Base-by-base conservation (phyloP, 768 basidiomycete genomes). In the Hydnum rufescens region DNA sequence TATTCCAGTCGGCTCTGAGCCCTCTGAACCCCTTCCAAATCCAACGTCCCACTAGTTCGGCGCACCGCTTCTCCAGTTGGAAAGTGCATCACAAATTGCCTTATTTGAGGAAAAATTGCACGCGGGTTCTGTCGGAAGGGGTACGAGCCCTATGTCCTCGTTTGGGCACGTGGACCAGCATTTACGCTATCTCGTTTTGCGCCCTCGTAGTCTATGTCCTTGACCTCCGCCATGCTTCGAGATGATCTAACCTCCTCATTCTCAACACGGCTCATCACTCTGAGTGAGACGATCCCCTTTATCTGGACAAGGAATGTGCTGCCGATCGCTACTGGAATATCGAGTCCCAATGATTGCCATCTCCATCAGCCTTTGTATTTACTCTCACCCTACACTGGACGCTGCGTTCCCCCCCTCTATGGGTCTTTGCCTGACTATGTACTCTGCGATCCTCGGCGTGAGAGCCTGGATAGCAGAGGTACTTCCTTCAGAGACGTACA, bases 81-180 rank as follows among this genome's bases (percentile, higher is more conserved):
- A n/a, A 62, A 77, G 32, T 74, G 80, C 16, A 70, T 80, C 0
- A 78, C 71, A 13, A 77, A 80, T 82, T 34, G 82, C 83, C 0
- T 75, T 79, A 28, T 87, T 85, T 54, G 84, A 78, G 56, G 71
- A 73, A 54, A 70, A 67, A 53, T 68, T 68, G 13, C 13, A 47
- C 13, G 26, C 13, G 8, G 44, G 44, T 26, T 13, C 13, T 26
- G 25, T 47, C 13, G 8, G 16, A 13, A 47, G 44, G 8, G 44
- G 26, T 16, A 13, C 44, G 8, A 19, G 34, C 34, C 13, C 13
- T 39, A 39, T 39, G 36, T 39, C 36, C 13, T 47, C 44, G 25
- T 26, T 47, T 13, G 13, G 13, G 26, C 13, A 28, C 16, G 16
- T 8, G 26, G 13, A 47, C 13, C 8, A 8, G 23, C 28, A 22